phyloP scores from a whole-genome alignment of 371 early-diverging fungal species.

The Hamiltosporidium magnivora region DNA sequence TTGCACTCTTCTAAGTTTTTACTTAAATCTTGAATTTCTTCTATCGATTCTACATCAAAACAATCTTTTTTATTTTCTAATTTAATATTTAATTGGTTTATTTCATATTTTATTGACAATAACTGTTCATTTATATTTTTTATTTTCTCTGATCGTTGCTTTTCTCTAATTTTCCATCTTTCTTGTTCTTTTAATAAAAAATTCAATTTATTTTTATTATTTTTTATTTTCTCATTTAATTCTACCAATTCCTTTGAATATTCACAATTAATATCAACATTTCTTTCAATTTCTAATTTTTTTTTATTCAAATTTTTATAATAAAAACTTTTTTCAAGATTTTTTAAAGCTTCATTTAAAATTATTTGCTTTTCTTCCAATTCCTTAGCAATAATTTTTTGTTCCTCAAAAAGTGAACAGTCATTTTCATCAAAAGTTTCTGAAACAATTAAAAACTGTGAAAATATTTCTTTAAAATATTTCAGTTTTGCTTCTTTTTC shows the following conservation, averaged over 20 bases:
- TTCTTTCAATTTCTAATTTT: background rate
- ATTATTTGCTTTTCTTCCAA: background rate
- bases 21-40: slow-evolving; percentile 48
- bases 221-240: background rate
- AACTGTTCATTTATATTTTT: too few species aligned
- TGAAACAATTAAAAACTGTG: too few species aligned
- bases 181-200: background rate
- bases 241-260: slow-evolving; percentile 6
- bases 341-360: background rate
- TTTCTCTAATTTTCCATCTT: background rate
- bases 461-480: too few species aligned
- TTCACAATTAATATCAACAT: background rate
- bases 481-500: too few species aligned
- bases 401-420: too few species aligned
- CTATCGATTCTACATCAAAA: slow-evolving; percentile 46
- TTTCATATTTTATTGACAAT: background rate
- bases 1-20: background rate
- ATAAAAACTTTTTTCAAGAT: background rate
- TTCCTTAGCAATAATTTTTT: background rate
- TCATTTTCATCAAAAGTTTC: too few species aligned
- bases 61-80: slow-evolving; percentile 52
- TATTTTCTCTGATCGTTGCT: background rate
- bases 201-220: background rate
- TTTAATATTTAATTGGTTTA: slow-evolving; percentile 1
- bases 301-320: slow-evolving; percentile 3